phyloP scores from a whole-genome alignment of 225 moss, liverwort and hornwort genomes.

The Straminergon stramineum region DNA sequence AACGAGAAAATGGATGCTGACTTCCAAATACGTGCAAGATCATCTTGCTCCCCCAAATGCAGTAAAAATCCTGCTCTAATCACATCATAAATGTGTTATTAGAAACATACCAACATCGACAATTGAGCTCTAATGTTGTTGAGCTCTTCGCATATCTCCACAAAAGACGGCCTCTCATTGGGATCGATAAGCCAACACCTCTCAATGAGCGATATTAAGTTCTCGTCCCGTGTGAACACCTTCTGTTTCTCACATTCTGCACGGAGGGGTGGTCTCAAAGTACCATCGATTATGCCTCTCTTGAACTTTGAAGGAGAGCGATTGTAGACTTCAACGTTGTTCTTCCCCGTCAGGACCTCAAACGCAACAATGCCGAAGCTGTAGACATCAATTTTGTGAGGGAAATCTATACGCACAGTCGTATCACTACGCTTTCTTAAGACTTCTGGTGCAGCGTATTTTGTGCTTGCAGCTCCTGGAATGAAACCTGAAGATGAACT shows the following conservation, averaged over 20 bases:
- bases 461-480: neutral
- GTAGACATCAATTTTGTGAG: constrained; percentile 18
- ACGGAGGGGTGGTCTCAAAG: neutral
- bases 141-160: neutral
- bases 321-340: neutral
- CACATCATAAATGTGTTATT: neutral
- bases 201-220: constrained; percentile 9
- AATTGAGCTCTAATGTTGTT: neutral
- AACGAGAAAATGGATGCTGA: neutral
- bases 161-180: neutral
- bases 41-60: neutral
- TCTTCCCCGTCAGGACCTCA: constrained; percentile 17
- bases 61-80: neutral
- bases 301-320: neutral
- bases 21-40: neutral
- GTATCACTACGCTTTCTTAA: neutral
- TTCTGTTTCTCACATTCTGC: neutral
- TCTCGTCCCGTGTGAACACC: neutral
- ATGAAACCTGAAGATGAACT: neutral
- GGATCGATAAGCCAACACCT: neutral
- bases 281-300: neutral
- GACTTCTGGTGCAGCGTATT: constrained; percentile 7
- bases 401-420: neutral
- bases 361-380: constrained; percentile 22
- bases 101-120: neutral